Evolutionary conservation across 306 rosid species (phyloP).

Genomic region (Trifolium pratense): DNA sequence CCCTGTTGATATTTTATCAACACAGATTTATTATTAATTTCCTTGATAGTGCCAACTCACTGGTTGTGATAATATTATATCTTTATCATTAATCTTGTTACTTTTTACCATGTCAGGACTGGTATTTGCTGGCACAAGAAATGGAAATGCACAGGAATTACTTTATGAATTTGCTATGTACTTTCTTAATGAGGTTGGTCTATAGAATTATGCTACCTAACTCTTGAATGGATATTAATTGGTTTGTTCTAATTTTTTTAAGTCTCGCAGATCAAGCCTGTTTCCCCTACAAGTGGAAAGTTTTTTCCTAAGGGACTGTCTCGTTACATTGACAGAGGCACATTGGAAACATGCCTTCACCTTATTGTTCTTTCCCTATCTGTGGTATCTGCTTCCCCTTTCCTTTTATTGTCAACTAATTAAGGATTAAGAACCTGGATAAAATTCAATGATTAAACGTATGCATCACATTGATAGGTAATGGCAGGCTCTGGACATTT

Average conservation of each 20-base stretch:
- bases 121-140: slow-evolving; percentile 91
- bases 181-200: slow-evolving; percentile 87
- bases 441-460: slow-evolving; percentile 45
- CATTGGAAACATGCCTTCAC: slow-evolving; percentile 92
- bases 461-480: slow-evolving; percentile 56
- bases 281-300: slow-evolving; percentile 62
- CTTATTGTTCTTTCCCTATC: slow-evolving; percentile 88
- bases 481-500: slow-evolving; percentile 99
- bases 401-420: slow-evolving; percentile 27
- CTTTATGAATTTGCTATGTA: slow-evolving; percentile 81
- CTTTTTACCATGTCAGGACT: slow-evolving; percentile 61
- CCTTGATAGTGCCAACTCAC: slow-evolving; percentile 29
- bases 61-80: slow-evolving; percentile 26
- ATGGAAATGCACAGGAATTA: slow-evolving; percentile 81
- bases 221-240: slow-evolving; percentile 35
- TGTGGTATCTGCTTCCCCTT: slow-evolving; percentile 62
- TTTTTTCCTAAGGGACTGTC: slow-evolving; percentile 84
- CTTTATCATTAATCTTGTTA: slow-evolving; percentile 38
- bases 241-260: slow-evolving; percentile 22
- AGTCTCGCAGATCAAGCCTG: slow-evolving; percentile 76
- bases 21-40: slow-evolving; percentile 13
- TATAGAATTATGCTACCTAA: slow-evolving; percentile 31
- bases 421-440: slow-evolving; percentile 17
- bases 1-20: slow-evolving; percentile 17
- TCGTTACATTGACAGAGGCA: slow-evolving; percentile 85